Percentiles rank a stretch among this genome's conserved stretches.
Evolutionary conservation across 2,329 filamentous ascomycete species (phyloP).

Genomic region (Neofusicoccum sp.): DNA sequence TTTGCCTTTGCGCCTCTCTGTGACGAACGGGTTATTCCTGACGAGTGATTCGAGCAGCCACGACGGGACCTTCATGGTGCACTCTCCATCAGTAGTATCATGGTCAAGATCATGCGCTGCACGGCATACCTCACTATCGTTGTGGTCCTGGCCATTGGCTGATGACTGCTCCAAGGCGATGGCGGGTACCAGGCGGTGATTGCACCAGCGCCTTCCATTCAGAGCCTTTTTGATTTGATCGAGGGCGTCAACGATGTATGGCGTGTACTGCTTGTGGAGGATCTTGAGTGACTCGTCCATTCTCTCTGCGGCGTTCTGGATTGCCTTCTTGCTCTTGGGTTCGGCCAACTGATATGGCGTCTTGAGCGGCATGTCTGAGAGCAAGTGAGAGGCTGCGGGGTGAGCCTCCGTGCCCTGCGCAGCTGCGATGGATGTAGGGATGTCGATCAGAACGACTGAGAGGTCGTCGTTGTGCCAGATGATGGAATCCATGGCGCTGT

Average conservation of each 20-base stretch:
- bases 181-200: slow-evolving; percentile 22
- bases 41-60: not conserved
- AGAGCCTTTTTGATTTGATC: not conserved
- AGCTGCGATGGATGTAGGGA: slow-evolving; percentile 69
- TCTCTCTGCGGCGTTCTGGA: not conserved
- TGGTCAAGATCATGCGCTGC: not conserved
- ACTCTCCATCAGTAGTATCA: not conserved
- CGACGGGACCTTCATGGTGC: not conserved
- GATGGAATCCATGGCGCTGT: slow-evolving; percentile 36
- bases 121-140: not conserved
- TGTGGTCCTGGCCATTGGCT: slow-evolving; percentile 25
- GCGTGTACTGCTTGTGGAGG: slow-evolving; percentile 26
- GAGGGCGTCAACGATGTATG: slow-evolving; percentile 1
- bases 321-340: not conserved
- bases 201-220: slow-evolving; percentile 27
- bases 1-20: too few relatives aligned
- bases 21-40: not conserved
- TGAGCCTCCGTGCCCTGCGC: slow-evolving; percentile 58
- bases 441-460: slow-evolving; percentile 65
- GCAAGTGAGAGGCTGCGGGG: slow-evolving; percentile 43
- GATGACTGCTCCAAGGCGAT: too few relatives aligned
- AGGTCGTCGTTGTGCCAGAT: slow-evolving; percentile 56
- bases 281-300: slow-evolving; percentile 2
- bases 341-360: slow-evolving; percentile 44
- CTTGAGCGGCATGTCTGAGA: slow-evolving; percentile 50